These are phyloP conservation scores for Megacollybia marginata DNA, from an alignment of 768 basidiomycete species.

Conservation along the genomic window DNA sequence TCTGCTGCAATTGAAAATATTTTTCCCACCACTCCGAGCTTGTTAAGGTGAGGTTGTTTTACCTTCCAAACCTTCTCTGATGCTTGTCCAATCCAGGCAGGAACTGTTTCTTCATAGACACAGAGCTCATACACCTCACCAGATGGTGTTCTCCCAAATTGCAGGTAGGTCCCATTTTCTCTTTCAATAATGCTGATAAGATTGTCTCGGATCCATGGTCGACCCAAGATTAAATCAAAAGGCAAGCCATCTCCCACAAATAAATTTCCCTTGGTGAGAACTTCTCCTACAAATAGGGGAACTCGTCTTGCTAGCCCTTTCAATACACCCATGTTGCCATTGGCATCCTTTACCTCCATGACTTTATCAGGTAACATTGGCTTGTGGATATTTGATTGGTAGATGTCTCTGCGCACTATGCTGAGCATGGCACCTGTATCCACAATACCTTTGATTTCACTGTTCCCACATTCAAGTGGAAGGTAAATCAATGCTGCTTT, in stretches of 20 bases:
- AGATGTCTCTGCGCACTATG: slow-evolving; percentile 3
- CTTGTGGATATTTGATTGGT: background rate
- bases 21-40: background rate
- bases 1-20: background rate
- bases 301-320: slow-evolving; percentile 15
- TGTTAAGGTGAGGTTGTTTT: background rate
- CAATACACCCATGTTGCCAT: slow-evolving; percentile 15
- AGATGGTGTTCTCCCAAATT: no score
- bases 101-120: no score
- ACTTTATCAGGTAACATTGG: background rate
- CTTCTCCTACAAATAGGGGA: slow-evolving; percentile 13
- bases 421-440: slow-evolving; percentile 7
- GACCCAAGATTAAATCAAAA: slow-evolving; percentile 13
- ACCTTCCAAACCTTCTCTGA: background rate
- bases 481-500: slow-evolving; percentile 1
- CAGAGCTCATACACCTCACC: no score
- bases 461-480: slow-evolving; percentile 1
- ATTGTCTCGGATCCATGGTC: slow-evolving; percentile 18
- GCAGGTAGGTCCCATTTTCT: no score
- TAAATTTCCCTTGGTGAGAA: slow-evolving; percentile 12
- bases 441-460: slow-evolving; percentile 2
- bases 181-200: slow-evolving; percentile 17
- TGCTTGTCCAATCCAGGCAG: background rate
- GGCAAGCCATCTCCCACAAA: slow-evolving; percentile 12
- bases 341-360: slow-evolving; percentile 21